These are phyloP conservation scores for Biscogniauxia sp. DNA, from an alignment of 2,329 filamentous ascomycete species.

Conservation along the genomic window DNA sequence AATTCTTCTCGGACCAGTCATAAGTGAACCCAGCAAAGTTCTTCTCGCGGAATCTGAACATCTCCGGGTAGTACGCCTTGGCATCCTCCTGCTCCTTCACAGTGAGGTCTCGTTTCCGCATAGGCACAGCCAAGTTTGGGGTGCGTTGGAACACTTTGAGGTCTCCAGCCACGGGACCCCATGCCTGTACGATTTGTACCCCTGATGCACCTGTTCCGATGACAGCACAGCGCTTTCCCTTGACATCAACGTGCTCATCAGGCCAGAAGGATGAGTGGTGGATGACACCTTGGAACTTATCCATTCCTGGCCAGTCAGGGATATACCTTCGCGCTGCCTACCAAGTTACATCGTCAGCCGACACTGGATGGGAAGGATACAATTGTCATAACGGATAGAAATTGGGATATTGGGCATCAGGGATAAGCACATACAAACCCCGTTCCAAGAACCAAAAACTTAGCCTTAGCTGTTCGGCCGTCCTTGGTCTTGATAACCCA, in stretches of 20 bases:
- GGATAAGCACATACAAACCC: constrained; percentile 45
- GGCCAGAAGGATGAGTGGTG: constrained; percentile 63
- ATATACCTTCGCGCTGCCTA: constrained; percentile 59
- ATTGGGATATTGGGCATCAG: background rate
- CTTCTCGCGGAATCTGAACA: constrained; percentile 52
- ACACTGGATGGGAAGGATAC: background rate
- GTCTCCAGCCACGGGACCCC: constrained; percentile 49
- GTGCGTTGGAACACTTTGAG: constrained; percentile 65
- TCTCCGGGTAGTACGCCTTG: constrained; percentile 44
- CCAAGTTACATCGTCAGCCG: background rate
- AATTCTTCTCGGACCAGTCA: constrained; percentile 52
- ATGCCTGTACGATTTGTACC: constrained; percentile 62
- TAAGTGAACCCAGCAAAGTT: constrained; percentile 60
- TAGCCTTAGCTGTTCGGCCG: constrained; percentile 47
- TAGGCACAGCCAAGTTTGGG: constrained; percentile 63
- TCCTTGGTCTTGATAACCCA: constrained; percentile 53
- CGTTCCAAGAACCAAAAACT: constrained; percentile 51
- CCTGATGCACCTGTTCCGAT: constrained; percentile 65
- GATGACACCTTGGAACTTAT: constrained; percentile 57
- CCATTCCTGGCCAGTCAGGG: constrained; percentile 58
- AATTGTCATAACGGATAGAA: background rate
- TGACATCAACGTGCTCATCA: constrained; percentile 52
- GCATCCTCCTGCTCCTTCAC: constrained; percentile 47
- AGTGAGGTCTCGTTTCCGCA: constrained; percentile 50
- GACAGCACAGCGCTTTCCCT: constrained; percentile 58